A percentile compares a stretch with the other conserved stretches of the same genome.
Conservation (phyloP, 768 basidiomycete genomes). For the Leccinum ochraceum region DNA sequence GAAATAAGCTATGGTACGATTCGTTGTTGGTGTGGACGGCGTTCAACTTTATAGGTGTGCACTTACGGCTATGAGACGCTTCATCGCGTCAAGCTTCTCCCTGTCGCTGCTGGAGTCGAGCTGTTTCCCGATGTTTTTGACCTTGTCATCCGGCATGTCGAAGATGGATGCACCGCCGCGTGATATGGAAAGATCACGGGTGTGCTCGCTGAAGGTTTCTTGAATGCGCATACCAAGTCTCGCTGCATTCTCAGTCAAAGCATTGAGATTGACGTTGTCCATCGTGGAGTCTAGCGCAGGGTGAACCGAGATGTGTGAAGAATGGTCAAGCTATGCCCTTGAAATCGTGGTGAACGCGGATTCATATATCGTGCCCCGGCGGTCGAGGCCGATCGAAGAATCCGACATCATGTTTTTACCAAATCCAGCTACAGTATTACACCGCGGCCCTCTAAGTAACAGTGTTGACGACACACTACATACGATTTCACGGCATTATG, state of each 20-base stretch:
- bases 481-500: constrained; percentile 6
- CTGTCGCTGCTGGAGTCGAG: constrained; percentile 86
- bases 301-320: background rate
- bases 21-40: background rate
- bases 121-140: constrained; percentile 80
- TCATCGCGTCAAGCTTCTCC: constrained; percentile 95
- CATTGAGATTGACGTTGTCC: constrained; percentile 38
- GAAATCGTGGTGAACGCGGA: constrained; percentile 5
- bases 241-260: constrained; percentile 78
- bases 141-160: constrained; percentile 77
- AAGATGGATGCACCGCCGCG: constrained; percentile 57
- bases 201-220: constrained; percentile 80
- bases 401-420: background rate
- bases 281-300: constrained; percentile 17
- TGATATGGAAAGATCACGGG: constrained; percentile 67
- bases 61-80: constrained; percentile 88
- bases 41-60: background rate
- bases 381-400: background rate
- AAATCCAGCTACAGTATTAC: background rate
- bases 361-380: constrained; percentile 5
- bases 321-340: background rate
- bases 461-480: constrained; percentile 6
- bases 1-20: constrained; percentile 71
- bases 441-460: background rate
- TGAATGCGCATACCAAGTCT: constrained; percentile 81